phyloP scores from a whole-genome alignment of 2,329 filamentous ascomycete genomes.

The Colletotrichum chrysophilum region DNA sequence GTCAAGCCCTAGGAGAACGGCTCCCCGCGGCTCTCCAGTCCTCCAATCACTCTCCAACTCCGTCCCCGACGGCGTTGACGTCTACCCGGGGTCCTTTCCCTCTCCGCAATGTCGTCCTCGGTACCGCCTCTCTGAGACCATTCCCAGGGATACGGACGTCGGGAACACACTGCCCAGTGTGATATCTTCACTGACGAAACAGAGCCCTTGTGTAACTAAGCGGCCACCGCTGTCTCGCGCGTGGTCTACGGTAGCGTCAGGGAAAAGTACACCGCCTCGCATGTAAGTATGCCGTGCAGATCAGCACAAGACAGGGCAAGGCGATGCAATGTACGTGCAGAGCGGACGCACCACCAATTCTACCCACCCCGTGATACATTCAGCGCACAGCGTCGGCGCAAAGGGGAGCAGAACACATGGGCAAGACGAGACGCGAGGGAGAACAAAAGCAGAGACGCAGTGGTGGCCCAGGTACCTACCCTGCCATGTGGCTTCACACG shows the following conservation, averaged over 20 bases:
- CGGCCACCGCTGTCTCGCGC: not conserved
- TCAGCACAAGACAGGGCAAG: not conserved
- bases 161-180: not conserved
- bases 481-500: slow-evolving; percentile 8
- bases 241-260: not conserved
- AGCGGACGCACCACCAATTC: not conserved
- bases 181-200: not conserved
- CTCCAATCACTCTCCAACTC: not conserved
- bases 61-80: not conserved
- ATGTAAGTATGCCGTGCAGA: not conserved
- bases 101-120: not conserved
- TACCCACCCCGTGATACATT: not conserved
- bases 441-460: not conserved
- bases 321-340: not conserved
- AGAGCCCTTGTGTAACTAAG: not conserved
- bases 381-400: not conserved
- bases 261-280: not conserved
- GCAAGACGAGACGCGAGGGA: not conserved
- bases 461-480: not conserved
- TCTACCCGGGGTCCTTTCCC: not conserved
- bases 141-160: not conserved
- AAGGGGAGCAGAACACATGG: not conserved
- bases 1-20: not conserved
- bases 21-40: not conserved
- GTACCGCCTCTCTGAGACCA: not conserved